Conservation (phyloP, 2,329 filamentous ascomycete genomes). For the Dactylellina cionopaga region DNA sequence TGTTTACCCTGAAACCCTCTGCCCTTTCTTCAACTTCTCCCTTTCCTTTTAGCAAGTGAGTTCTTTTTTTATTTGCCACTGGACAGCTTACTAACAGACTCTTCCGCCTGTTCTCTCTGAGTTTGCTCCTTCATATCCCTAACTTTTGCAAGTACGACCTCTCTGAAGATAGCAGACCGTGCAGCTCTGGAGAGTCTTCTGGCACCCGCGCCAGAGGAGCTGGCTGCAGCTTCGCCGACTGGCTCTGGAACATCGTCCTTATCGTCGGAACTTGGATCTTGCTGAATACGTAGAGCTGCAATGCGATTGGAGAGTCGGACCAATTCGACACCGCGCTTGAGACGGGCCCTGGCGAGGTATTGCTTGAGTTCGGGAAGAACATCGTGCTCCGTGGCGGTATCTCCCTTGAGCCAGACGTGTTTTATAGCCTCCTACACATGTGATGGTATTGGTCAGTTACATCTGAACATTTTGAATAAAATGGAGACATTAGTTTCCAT, state of each 20-base stretch:
- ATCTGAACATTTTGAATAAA: not conserved
- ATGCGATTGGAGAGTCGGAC: slow-evolving; percentile 97
- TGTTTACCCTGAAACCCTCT: slow-evolving; percentile 10
- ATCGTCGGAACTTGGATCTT: slow-evolving; percentile 74
- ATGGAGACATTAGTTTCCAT: slow-evolving; percentile 58
- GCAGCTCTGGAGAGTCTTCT: slow-evolving; percentile 66
- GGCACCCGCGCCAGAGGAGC: slow-evolving; percentile 60
- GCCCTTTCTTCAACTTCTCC: not conserved
- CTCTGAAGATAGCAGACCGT: slow-evolving; percentile 80
- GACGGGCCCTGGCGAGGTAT: slow-evolving; percentile 88
- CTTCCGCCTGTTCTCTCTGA: slow-evolving; percentile 73
- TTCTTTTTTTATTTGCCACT: slow-evolving; percentile 23
- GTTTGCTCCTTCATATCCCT: slow-evolving; percentile 89
- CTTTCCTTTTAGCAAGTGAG: not conserved
- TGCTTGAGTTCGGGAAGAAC: slow-evolving; percentile 95
- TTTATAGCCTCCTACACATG: slow-evolving; percentile 73
- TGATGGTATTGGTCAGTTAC: slow-evolving; percentile 38
- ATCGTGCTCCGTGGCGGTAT: slow-evolving; percentile 94
- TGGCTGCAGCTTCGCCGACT: slow-evolving; percentile 68
- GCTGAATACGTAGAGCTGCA: slow-evolving; percentile 90
- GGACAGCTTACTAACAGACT: slow-evolving; percentile 53
- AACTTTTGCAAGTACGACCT: slow-evolving; percentile 93
- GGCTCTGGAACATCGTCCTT: slow-evolving; percentile 77
- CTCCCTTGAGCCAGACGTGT: slow-evolving; percentile 89
- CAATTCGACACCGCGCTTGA: slow-evolving; percentile 92